A percentile compares a stretch with the other conserved stretches of the same genome.
phyloP scores from a whole-genome alignment of 352 stramenopile genomes.

The Phytophthora capsici region DNA sequence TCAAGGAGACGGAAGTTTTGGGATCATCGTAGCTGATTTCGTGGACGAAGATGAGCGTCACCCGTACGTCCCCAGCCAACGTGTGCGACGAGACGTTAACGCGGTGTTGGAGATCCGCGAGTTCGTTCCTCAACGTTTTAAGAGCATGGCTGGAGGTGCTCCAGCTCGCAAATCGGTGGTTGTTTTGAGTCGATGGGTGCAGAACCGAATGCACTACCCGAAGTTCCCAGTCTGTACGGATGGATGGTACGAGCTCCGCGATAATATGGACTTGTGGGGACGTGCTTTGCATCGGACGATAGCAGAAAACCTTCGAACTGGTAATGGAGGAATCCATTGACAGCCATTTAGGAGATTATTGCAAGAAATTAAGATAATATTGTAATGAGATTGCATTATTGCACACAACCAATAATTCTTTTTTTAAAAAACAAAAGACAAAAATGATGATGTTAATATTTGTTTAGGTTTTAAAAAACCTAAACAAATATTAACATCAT shows the following conservation, averaged over 20 bases:
- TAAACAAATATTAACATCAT: too few species aligned
- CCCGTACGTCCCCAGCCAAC: constrained; percentile 33
- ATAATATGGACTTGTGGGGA: constrained; percentile 44
- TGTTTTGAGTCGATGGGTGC: constrained; percentile 38
- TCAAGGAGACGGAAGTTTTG: constrained; percentile 21
- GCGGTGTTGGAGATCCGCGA: constrained; percentile 35
- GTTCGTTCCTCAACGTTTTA: constrained; percentile 15
- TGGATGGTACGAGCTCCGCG: constrained; percentile 37
- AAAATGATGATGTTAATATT: too few species aligned
- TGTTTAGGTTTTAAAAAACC: too few species aligned
- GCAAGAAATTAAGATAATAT: too few species aligned
- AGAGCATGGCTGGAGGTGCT: constrained; percentile 7
- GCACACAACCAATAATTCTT: too few species aligned
- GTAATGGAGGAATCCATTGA: too few species aligned
- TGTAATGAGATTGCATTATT: too few species aligned
- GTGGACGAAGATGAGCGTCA: constrained; percentile 44
- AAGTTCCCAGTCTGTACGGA: constrained; percentile 31
- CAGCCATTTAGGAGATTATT: too few species aligned
- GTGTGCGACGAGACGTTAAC: constrained; percentile 38
- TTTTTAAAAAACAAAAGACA: too few species aligned
- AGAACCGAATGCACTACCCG: constrained; percentile 42
- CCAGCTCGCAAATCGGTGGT: constrained; percentile 32
- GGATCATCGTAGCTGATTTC: constrained; percentile 42
- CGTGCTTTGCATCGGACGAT: constrained; percentile 31
- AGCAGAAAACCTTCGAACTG: constrained; percentile 25